phyloP scores from a whole-genome alignment of 1,284 basidiomycete genomes.

The Ustilago curta region DNA sequence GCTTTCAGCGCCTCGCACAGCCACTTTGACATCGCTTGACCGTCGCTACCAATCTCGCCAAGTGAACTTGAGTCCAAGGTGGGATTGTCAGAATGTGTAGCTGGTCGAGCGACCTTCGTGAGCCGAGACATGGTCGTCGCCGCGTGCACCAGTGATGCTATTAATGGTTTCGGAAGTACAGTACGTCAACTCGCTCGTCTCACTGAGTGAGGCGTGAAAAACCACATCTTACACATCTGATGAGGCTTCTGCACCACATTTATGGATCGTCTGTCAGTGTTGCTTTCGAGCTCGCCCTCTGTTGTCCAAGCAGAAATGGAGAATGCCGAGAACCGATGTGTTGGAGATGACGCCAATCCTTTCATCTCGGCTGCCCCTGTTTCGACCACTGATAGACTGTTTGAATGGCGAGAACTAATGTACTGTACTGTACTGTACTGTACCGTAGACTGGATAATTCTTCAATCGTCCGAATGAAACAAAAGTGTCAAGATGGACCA shows the following conservation, averaged over 20 bases:
- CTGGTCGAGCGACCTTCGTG: not conserved
- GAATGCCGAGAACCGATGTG: not conserved
- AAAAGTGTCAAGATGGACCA: not conserved
- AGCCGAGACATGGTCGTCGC: conserved; percentile 8
- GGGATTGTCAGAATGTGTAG: no score
- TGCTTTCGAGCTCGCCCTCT: not conserved
- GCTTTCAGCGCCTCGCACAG: conserved; percentile 7
- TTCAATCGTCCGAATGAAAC: not conserved
- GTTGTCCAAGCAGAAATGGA: not conserved
- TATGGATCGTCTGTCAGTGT: not conserved
- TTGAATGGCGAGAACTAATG: no score
- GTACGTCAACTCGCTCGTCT: not conserved
- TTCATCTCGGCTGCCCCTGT: not conserved
- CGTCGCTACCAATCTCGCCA: not conserved
- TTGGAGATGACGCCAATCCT: not conserved
- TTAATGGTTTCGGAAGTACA: not conserved
- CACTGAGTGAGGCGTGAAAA: not conserved
- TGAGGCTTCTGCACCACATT: not conserved
- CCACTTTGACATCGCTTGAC: not conserved
- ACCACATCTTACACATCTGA: not conserved
- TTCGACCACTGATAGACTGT: no score
- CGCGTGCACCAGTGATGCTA: not conserved
- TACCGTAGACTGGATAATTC: no score
- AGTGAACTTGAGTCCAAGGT: no score
- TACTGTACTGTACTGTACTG: no score